Evolutionary conservation across 2,329 filamentous ascomycete genomes (phyloP).

Genomic region (Fusarium sp.): DNA sequence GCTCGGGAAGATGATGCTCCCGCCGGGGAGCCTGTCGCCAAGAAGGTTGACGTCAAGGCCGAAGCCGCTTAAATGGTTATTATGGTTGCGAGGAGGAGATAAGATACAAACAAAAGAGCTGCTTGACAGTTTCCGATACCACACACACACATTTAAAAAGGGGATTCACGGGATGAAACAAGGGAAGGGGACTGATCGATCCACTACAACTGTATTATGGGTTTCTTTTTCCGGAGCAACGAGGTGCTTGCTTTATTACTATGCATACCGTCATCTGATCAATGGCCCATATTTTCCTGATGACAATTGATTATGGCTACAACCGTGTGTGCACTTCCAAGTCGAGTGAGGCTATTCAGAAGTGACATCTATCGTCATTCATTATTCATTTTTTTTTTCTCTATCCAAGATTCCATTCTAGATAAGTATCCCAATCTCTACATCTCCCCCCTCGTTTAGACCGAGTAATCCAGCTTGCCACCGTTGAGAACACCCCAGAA

Average conservation of each 20-base stretch:
- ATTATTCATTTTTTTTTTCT: constrained; percentile 7
- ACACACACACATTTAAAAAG: constrained; percentile 25
- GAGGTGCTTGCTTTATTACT: constrained; percentile 27
- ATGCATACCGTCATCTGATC: constrained; percentile 27
- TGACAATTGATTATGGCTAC: constrained; percentile 24
- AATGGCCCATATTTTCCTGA: constrained; percentile 21
- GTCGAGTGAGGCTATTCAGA: neutral
- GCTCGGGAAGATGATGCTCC: constrained; percentile 62
- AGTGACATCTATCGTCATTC: neutral
- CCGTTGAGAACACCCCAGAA: constrained; percentile 71
- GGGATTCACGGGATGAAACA: neutral
- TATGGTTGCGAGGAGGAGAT: neutral
- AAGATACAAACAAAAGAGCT: constrained; percentile 2
- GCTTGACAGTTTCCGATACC: constrained; percentile 33
- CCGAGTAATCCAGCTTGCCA: constrained; percentile 60
- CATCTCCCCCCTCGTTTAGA: constrained; percentile 14
- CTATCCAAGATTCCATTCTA: neutral
- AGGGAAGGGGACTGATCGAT: constrained; percentile 10
- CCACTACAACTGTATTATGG: constrained; percentile 40
- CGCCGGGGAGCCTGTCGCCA: constrained; percentile 61
- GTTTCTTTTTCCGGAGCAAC: constrained; percentile 31
- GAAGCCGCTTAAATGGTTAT: constrained; percentile 29
- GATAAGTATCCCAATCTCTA: neutral
- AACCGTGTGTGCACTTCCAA: neutral
- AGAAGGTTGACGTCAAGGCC: constrained; percentile 70